Evolutionary conservation across 257 asterid genomes (phyloP).

Genomic region (Penstemon newberryi): DNA sequence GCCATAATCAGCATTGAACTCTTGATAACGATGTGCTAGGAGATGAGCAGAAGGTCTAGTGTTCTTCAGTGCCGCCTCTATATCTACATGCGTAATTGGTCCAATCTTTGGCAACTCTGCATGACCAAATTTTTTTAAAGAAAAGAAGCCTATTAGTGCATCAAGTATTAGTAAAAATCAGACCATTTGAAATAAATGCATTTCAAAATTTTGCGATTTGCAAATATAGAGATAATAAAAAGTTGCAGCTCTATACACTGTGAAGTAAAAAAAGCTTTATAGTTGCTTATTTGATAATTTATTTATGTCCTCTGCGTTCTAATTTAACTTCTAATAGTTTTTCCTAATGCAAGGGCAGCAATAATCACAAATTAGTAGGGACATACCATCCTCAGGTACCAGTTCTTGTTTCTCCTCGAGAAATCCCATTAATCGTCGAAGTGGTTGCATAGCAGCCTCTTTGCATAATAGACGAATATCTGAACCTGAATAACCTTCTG

Average conservation of each 20-base stretch:
- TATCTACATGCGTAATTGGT: constrained; percentile 67
- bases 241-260: too few relatives aligned
- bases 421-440: constrained; percentile 70
- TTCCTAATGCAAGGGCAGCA: too few relatives aligned
- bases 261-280: too few relatives aligned
- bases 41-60: constrained; percentile 97
- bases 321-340: too few relatives aligned
- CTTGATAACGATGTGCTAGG: constrained; percentile 75
- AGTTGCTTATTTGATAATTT: too few relatives aligned
- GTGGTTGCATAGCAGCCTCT: constrained; percentile 98
- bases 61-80: constrained; percentile 82
- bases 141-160: too few relatives aligned
- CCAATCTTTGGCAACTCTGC: constrained; percentile 90
- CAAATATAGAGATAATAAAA: too few relatives aligned
- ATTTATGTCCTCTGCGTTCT: too few relatives aligned
- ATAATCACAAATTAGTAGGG: neutral
- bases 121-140: neutral
- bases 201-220: too few relatives aligned
- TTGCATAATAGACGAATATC: constrained; percentile 90
- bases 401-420: constrained; percentile 68
- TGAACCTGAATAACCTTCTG: constrained; percentile 90
- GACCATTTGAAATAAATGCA: too few relatives aligned
- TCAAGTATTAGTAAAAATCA: too few relatives aligned
- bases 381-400: constrained; percentile 84
- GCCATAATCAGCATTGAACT: constrained; percentile 85